Conservation (phyloP, 768 basidiomycete species). For the Boletus bicolor region DNA sequence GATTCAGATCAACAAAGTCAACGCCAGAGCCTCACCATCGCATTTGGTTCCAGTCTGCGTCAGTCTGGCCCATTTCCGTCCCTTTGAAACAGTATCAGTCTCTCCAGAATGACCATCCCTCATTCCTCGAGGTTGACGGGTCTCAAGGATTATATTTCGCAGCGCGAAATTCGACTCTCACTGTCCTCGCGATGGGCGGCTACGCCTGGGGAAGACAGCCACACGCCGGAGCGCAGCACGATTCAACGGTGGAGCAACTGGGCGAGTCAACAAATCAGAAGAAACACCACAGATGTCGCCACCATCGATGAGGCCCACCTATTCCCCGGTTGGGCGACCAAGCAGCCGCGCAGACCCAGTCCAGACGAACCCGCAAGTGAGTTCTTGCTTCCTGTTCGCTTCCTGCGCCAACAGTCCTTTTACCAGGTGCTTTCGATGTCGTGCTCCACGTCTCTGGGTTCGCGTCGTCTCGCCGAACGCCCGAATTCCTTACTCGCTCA, state of each 20-base stretch:
- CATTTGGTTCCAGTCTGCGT: constrained; percentile 6
- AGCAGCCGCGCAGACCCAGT: constrained; percentile 38
- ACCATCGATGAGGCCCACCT: constrained; percentile 49
- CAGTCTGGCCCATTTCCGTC: background rate
- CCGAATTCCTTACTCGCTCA: constrained; percentile 63
- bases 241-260: constrained; percentile 56
- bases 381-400: background rate
- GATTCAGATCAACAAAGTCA: background rate
- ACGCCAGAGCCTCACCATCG: constrained; percentile 6
- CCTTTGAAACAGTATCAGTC: constrained; percentile 6
- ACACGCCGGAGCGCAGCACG: constrained; percentile 20
- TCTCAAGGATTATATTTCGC: constrained; percentile 50
- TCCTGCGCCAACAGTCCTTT: background rate
- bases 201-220: constrained; percentile 20
- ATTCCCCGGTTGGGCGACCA: constrained; percentile 82
- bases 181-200: constrained; percentile 17
- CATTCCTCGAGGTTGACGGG: constrained; percentile 33
- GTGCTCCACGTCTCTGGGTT: constrained; percentile 77
- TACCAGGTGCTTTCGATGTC: constrained; percentile 58
- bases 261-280: constrained; percentile 56
- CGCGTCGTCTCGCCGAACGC: constrained; percentile 56
- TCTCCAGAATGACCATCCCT: constrained; percentile 25
- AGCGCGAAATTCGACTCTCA: constrained; percentile 38
- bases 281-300: constrained; percentile 21
- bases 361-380: constrained; percentile 28